Conservation (phyloP, 192 early-diverging fungal genomes). For the Coemansia sp. region DNA sequence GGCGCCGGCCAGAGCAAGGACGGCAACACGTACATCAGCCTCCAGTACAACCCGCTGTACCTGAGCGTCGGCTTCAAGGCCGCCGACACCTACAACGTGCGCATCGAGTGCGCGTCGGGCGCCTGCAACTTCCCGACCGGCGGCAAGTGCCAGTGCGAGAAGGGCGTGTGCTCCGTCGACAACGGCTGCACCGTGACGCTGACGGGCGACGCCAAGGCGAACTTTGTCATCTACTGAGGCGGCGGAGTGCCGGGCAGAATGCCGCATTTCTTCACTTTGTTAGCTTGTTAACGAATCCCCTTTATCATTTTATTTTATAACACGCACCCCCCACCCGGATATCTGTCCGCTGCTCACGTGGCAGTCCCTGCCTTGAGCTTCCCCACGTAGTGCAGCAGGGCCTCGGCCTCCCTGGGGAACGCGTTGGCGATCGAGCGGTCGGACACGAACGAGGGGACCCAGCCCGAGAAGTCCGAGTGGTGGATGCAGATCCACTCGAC, state of each 20-base stretch:
- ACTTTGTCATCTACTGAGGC: constrained; percentile 37
- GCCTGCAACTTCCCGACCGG: constrained; percentile 47
- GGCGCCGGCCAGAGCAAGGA: constrained; percentile 45
- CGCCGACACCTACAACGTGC: constrained; percentile 27
- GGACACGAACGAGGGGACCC: constrained; percentile 43
- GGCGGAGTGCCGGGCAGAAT: not conserved
- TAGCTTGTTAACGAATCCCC: not conserved
- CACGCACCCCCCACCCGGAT: not conserved
- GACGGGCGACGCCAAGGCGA: constrained; percentile 19
- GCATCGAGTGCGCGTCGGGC: constrained; percentile 32
- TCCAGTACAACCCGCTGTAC: constrained; percentile 54
- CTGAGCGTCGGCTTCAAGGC: constrained; percentile 29
- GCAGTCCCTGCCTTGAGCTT: not conserved
- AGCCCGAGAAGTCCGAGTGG: constrained; percentile 48
- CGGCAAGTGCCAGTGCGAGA: constrained; percentile 51
- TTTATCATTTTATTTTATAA: constrained; percentile 12
- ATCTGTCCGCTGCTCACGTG: not conserved
- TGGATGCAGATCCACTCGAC: constrained; percentile 47
- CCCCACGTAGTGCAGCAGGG: constrained; percentile 31
- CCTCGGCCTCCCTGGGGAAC: constrained; percentile 41
- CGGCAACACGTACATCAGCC: constrained; percentile 52
- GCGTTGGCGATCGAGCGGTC: constrained; percentile 38
- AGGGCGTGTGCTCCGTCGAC: constrained; percentile 45
- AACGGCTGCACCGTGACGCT: constrained; percentile 52
- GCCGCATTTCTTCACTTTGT: not conserved